Conservation (phyloP, 345 rosid species). For the Carallia brachiata region DNA sequence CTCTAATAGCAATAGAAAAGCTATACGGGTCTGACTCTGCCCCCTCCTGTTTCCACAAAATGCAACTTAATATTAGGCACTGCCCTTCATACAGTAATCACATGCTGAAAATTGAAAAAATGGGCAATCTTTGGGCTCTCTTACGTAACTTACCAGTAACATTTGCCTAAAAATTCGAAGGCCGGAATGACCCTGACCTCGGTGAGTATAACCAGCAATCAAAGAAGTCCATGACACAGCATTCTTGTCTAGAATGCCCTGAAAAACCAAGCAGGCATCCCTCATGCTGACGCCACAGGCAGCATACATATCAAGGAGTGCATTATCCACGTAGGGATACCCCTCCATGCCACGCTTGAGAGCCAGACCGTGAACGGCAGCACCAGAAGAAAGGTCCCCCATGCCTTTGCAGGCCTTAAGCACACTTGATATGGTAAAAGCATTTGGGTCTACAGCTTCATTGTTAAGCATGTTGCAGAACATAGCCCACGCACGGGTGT, state of each 20-base stretch:
- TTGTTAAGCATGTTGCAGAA: slow-evolving; percentile 56
- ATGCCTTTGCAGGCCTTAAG: slow-evolving; percentile 73
- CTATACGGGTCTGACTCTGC: slow-evolving; percentile 57
- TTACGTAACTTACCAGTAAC: slow-evolving; percentile 46
- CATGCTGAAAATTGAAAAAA: not conserved
- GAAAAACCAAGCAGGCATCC: slow-evolving; percentile 57
- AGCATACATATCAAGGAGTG: slow-evolving; percentile 72
- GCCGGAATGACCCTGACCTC: slow-evolving; percentile 60
- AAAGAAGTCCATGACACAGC: slow-evolving; percentile 79
- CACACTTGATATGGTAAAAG: slow-evolving; percentile 59
- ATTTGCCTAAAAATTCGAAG: slow-evolving; percentile 63
- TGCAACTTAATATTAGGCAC: slow-evolving; percentile 3
- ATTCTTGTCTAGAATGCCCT: slow-evolving; percentile 48
- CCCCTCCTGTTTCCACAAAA: slow-evolving; percentile 50
- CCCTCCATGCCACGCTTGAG: slow-evolving; percentile 63
- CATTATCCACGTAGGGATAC: slow-evolving; percentile 62
- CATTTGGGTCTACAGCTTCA: slow-evolving; percentile 47
- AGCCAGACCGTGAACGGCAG: slow-evolving; percentile 61
- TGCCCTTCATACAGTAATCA: not conserved
- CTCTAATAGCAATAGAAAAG: slow-evolving; percentile 79
- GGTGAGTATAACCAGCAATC: slow-evolving; percentile 78
- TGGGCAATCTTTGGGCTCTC: not conserved
- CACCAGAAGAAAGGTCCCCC: slow-evolving; percentile 49
- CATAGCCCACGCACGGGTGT: slow-evolving; percentile 51
- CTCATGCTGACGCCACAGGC: slow-evolving; percentile 55